phyloP scores from a whole-genome alignment of 345 rosid species.

The Citrus cavaleriei region DNA sequence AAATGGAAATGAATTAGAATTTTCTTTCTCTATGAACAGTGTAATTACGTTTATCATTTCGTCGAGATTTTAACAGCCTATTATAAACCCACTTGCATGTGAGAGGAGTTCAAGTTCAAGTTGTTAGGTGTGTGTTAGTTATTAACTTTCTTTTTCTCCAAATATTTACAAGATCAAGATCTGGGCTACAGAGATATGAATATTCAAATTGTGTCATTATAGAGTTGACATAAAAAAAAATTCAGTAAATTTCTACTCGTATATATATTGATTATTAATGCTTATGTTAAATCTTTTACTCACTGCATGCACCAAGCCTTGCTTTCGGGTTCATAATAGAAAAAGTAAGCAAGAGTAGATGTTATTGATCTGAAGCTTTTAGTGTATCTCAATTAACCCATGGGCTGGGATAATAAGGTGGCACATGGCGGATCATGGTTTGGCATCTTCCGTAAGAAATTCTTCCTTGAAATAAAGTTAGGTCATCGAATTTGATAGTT shows the following conservation, averaged over 20 bases:
- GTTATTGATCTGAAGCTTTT: neutral
- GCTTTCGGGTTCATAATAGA: neutral
- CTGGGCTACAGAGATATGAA: too few relatives aligned
- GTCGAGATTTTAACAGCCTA: neutral
- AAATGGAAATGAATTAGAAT: neutral
- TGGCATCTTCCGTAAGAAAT: too few relatives aligned
- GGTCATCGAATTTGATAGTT: neutral
- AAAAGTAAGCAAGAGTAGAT: neutral
- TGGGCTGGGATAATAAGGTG: neutral
- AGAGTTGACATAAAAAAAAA: too few relatives aligned
- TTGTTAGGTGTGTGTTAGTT: too few relatives aligned
- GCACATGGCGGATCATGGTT: neutral
- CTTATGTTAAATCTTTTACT: neutral
- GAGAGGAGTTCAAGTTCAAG: too few relatives aligned
- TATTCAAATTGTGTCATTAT: too few relatives aligned
- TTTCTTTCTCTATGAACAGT: neutral
- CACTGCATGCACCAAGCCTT: neutral
- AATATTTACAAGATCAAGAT: too few relatives aligned
- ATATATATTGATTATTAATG: too few relatives aligned
- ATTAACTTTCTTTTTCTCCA: too few relatives aligned
- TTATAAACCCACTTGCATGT: too few relatives aligned
- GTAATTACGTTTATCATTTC: neutral
- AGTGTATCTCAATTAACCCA: neutral
- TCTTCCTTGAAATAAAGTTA: neutral
- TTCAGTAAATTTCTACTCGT: too few relatives aligned